Conservation (phyloP, 495 filamentous ascomycete genomes). For the Daldinia loculata region DNA sequence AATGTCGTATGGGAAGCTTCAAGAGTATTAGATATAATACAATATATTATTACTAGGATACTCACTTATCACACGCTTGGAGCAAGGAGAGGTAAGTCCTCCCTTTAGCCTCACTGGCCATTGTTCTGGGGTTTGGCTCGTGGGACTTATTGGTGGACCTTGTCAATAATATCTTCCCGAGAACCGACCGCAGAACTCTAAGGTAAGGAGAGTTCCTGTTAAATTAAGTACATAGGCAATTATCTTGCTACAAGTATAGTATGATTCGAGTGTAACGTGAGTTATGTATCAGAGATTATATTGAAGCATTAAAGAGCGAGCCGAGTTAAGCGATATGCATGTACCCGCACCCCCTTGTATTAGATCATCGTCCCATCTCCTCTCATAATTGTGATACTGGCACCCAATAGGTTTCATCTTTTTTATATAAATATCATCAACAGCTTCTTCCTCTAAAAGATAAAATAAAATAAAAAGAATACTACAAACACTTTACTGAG, state of each 20-base stretch:
- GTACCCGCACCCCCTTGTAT: constrained; percentile 33
- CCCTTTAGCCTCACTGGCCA: constrained; percentile 8
- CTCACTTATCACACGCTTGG: constrained; percentile 31
- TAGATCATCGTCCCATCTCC: constrained; percentile 31
- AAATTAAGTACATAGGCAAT: neutral
- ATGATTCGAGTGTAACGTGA: neutral
- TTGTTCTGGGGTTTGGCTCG: neutral
- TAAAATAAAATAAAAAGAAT: constrained; percentile 33
- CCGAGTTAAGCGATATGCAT: constrained; percentile 33
- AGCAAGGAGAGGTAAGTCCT: constrained; percentile 36
- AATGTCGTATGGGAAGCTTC: constrained; percentile 44
- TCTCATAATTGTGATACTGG: constrained; percentile 25
- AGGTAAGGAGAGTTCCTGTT: neutral
- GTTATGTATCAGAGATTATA: neutral
- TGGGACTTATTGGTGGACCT: neutral
- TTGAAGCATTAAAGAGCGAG: constrained; percentile 18
- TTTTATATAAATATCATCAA: constrained; percentile 11
- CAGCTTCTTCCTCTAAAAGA: neutral
- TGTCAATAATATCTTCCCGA: neutral
- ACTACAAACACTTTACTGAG: constrained; percentile 35
- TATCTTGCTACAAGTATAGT: neutral
- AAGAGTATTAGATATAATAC: constrained; percentile 10
- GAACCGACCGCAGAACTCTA: neutral
- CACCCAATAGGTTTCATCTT: constrained; percentile 28
- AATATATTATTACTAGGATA: neutral